Evolutionary conservation across 2,329 filamentous ascomycete genomes (phyloP), one percentile per base, ranked within the genome.

Genomic region (Colletotrichum cordylinicola): DNA sequence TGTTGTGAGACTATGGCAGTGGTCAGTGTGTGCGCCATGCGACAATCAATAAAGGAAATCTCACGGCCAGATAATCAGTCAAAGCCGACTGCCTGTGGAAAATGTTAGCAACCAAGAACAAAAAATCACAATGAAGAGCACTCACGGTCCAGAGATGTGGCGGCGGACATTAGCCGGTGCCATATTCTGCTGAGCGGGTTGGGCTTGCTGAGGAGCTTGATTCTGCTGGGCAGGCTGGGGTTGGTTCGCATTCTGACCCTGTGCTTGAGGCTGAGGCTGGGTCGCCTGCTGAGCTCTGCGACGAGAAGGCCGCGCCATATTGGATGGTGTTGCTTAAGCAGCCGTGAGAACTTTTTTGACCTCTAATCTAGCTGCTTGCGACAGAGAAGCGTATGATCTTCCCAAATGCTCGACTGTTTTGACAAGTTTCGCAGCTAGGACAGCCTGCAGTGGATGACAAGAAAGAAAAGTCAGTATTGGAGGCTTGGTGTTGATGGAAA

Each of bases 1-100:
- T 95, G 80, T 95, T 95, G 83, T 94, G 93, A 4, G 93, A 91
- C 90, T 93, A 9, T 56, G 16, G 33, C n/a, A 29, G 9, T 52
- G 21, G 21, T 21, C 18, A 61, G 39, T 21, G 43, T 21, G 18
- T 29, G 35, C 55, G 43, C 37, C 56, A 70, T 18, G n/a, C 37
- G 3, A 55, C 24, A 5, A 39, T 16, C 18, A 6, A 10, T 21
- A 6, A 10, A 24, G 55, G 39, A 31, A 35, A 79, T 62, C 86
- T 78, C 78, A 88, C 87, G 29, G 89, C 88, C 58, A 91, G 82
- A 75, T 89, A 91, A 77, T 90, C 88, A 4, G 88, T 91, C 80
- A 91, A 80, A 16, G 89, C 89, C 24, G 89, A 91, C 81, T 89
- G 88, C 5, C 86, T 87, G 58, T n/a, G 15, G 29, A 15, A 29